Evolutionary conservation across 179 eudicot species (phyloP), one percentile per base, ranked within the genome.

Genomic region (Vitellaria paradoxa): DNA sequence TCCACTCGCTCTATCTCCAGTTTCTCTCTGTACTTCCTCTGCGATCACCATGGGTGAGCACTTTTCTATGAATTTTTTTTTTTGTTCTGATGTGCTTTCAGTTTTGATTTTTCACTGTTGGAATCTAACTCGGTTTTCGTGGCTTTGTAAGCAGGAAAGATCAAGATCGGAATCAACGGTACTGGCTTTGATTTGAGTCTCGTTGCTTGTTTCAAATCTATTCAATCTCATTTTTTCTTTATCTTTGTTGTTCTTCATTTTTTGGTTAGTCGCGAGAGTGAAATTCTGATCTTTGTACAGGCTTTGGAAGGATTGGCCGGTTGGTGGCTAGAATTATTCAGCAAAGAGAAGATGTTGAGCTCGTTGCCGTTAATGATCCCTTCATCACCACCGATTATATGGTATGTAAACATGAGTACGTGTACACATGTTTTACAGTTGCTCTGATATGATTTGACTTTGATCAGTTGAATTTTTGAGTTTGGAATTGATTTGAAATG

Each of bases 161-260:
- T 90, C 73, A 90, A 90, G 91, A 85, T 90, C 85, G 93, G 93
- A 85, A 90, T 90, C 78, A 90, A 90, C 79, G 93, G 93, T 90
- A 84, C 77, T 63, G 2, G 46, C 76, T 24, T 72, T 45, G 76
- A 75, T 53, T 77, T 72, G 21, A 6, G 52, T 18, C 18, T 20
- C 1, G 56, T 52, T 52, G 17, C n/a, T 15, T 46, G 53, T 20
- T 11, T n/a, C 30, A 8, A 7, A 50, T 76, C 50, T 37, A 7
- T 20, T 6, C 65, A 37, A 62, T 49, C 52, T 10, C 56, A 10
- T 52, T 52, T 52, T 10, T 52, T 10, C 14, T n/a, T 70, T 40
- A 40, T 20, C 23, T 6, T 24, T 0, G 20, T 2, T 56, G 23
- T 9, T 3, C 55, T 42, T 42, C 45, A 5, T 42, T 42, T 5